A percentile compares a stretch with the other conserved stretches of the same genome.
phyloP scores from a whole-genome alignment of 1,284 basidiomycete genomes.

The Mycosarcoma mackinlayi region DNA sequence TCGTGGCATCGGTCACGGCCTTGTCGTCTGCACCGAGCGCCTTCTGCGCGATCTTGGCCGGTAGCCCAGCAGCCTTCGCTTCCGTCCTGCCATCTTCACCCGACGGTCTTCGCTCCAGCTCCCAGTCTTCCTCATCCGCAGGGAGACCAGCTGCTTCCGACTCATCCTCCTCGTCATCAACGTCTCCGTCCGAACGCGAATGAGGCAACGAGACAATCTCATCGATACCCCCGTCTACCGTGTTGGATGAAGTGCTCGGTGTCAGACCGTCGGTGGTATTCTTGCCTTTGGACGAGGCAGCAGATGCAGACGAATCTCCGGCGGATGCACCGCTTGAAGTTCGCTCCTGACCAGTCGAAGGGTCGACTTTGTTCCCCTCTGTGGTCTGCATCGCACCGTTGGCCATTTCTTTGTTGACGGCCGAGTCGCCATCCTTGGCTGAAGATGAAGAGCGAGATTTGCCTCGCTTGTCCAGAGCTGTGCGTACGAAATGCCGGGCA shows the following conservation, averaged over 20 bases:
- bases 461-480: conserved; percentile 61
- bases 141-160: conserved; percentile 16
- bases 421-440: conserved; percentile 73
- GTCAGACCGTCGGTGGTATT: conserved; percentile 15
- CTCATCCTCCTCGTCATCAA: conserved; percentile 38
- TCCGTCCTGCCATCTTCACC: conserved; percentile 23
- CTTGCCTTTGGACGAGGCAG: conserved; percentile 17
- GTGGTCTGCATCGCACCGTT: conserved; percentile 51
- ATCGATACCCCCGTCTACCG: conserved; percentile 41
- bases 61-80: conserved; percentile 20
- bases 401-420: conserved; percentile 60
- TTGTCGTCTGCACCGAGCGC: conserved; percentile 41
- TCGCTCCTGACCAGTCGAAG: conserved; percentile 41
- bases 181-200: conserved; percentile 34
- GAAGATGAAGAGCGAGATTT: conserved; percentile 67
- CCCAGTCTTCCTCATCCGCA: conserved; percentile 50
- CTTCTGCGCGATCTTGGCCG: conserved; percentile 30
- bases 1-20: conserved; percentile 31
- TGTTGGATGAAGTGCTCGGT: conserved; percentile 18
- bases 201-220: conserved; percentile 43
- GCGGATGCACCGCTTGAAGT: conserved; percentile 1
- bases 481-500: conserved; percentile 67
- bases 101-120: conserved; percentile 36
- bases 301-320: not conserved
- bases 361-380: conserved; percentile 46